Conservation (phyloP, 2,329 filamentous ascomycete species). For the Paraphoma chrysanthemicola region DNA sequence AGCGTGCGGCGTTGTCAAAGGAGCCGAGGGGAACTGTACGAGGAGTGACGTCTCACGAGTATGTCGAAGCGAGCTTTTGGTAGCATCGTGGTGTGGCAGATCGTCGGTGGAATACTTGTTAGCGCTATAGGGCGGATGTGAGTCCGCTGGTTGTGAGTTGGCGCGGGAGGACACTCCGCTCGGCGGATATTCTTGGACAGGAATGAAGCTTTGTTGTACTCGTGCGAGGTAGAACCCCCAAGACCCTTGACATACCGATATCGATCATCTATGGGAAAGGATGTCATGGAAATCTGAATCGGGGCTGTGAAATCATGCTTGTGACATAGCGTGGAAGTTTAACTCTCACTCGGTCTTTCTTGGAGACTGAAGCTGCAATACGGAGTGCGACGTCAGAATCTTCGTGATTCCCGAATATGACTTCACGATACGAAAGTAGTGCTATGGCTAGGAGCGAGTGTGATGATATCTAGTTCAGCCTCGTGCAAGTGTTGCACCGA, state of each 20-base stretch:
- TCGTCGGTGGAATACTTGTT: background rate
- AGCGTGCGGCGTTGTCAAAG: background rate
- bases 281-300: background rate
- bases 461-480: background rate
- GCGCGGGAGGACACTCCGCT: background rate
- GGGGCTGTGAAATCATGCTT: no score
- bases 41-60: constrained; percentile 6
- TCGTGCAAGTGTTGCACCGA: background rate
- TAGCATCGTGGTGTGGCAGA: constrained; percentile 5
- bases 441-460: background rate
- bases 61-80: background rate
- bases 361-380: background rate
- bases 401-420: background rate
- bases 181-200: background rate
- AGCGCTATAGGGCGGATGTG: background rate
- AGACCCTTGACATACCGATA: background rate
- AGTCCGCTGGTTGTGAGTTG: background rate
- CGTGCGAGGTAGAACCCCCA: background rate
- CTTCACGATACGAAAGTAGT: background rate
- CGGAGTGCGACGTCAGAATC: background rate
- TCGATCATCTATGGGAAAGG: background rate
- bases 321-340: no score
- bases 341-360: no score
- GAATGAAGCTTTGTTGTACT: background rate
- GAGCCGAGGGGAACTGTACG: constrained; percentile 2